phyloP scores from a whole-genome alignment of 495 filamentous ascomycete species.

The Penicillium alfredii region DNA sequence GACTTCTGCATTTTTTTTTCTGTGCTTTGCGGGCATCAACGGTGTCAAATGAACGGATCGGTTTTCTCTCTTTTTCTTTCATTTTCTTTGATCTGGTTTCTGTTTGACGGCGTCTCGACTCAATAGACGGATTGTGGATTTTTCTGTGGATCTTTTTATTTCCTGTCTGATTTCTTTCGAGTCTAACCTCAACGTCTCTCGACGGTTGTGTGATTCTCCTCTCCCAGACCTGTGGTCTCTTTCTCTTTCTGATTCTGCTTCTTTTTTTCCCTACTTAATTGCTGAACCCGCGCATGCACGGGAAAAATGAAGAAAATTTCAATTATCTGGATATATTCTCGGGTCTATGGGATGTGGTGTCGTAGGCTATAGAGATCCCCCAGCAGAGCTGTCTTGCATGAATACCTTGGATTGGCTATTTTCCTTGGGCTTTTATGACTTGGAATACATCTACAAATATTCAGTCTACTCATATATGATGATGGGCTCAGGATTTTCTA shows the following conservation, averaged over 20 bases:
- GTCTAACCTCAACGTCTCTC: slow-evolving; percentile 13
- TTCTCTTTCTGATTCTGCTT: neutral
- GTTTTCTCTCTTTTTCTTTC: slow-evolving; percentile 15
- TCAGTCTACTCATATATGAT: too few relatives aligned
- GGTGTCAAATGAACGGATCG: slow-evolving; percentile 27
- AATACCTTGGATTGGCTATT: too few relatives aligned
- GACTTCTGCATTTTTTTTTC: slow-evolving; percentile 40
- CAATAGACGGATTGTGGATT: slow-evolving; percentile 33
- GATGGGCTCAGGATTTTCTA: too few relatives aligned
- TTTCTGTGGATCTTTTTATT: slow-evolving; percentile 18
- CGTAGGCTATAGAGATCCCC: too few relatives aligned
- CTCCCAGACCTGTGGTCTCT: neutral
- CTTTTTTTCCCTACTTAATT: slow-evolving; percentile 6
- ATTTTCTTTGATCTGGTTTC: slow-evolving; percentile 15
- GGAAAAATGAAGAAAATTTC: slow-evolving; percentile 2
- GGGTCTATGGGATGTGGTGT: too few relatives aligned
- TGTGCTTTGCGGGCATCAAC: slow-evolving; percentile 25
- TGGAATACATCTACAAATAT: too few relatives aligned
- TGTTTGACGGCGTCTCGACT: slow-evolving; percentile 27
- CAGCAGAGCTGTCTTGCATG: too few relatives aligned
- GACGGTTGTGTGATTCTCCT: too few relatives aligned
- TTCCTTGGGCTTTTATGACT: too few relatives aligned
- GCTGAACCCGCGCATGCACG: neutral
- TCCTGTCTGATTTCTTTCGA: slow-evolving; percentile 11
- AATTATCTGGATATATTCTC: too few relatives aligned